A percentile compares a stretch with the other conserved stretches of the same genome.
Evolutionary conservation across 208 protist species (phyloP).

Genomic region (Trypanosoma mega): DNA sequence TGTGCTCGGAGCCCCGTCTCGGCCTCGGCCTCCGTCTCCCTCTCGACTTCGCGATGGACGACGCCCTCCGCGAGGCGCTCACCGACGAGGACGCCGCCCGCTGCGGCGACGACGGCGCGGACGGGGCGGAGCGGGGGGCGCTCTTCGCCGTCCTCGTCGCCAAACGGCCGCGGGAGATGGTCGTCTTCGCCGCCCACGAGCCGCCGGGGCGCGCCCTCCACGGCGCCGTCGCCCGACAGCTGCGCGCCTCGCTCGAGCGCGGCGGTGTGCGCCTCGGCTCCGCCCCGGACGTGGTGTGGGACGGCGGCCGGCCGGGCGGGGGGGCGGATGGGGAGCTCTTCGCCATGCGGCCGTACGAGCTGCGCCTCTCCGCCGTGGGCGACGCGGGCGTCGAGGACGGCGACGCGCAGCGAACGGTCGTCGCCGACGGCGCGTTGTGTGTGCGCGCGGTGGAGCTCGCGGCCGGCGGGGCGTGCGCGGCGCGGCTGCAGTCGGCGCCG

Average conservation of each 20-base stretch:
- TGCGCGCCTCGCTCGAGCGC: constrained; percentile 15
- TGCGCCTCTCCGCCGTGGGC: constrained; percentile 34
- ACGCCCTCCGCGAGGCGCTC: constrained; percentile 40
- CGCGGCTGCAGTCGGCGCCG: background rate
- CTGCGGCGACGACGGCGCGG: background rate
- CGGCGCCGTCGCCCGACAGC: constrained; percentile 13
- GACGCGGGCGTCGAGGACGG: constrained; percentile 39
- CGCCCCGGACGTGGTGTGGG: too few species aligned
- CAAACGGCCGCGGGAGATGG: constrained; percentile 44
- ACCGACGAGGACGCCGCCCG: constrained; percentile 9
- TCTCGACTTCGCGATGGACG: constrained; percentile 59
- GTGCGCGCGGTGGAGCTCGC: constrained; percentile 40
- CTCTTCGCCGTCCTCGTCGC: constrained; percentile 48
- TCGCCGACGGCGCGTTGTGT: constrained; percentile 46
- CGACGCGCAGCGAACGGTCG: constrained; percentile 32
- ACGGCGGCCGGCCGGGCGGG: too few species aligned
- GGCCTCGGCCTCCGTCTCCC: constrained; percentile 80
- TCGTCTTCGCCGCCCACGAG: constrained; percentile 66
- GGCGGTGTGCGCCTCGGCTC: too few species aligned
- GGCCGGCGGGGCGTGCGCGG: background rate
- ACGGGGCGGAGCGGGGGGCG: background rate
- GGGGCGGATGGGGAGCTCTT: too few species aligned
- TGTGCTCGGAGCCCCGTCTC: constrained; percentile 78
- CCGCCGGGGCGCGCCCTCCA: constrained; percentile 17
- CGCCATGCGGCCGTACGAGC: constrained; percentile 60